Base-by-base conservation (phyloP, 2,329 filamentous ascomycete genomes). In the Fusarium torreyae region DNA sequence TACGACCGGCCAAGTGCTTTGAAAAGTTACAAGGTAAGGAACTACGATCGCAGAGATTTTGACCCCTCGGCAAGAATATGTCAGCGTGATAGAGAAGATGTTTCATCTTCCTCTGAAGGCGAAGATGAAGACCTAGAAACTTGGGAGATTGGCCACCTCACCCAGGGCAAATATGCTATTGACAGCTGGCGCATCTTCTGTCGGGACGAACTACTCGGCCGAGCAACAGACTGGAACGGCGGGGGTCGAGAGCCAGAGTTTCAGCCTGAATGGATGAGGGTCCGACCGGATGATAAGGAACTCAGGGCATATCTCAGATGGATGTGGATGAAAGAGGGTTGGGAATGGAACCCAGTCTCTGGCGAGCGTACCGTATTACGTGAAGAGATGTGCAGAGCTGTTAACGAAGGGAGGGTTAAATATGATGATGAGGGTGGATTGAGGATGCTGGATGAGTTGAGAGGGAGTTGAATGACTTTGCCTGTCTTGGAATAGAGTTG, bases 111-210 rank as follows among this genome's bases (percentile, higher is more conserved):
- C 14, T 53, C 53, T 8, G 50, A 52, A 48, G 61, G 62, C 18
- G 53, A 54, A 20, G 49, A 46, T 10, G 34, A 60, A 18, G 72
- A 76, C 18, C 45, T 77, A 20, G 82, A 84, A 13, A 86, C 87
- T 0, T 97, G 94, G 90, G 94, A 98, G 75, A 92, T 97, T 63
- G 94, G 91, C 0, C 93, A 97, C 77, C 82, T 98, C 59, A 94
- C 93, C 0, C 90, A 93, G 55, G 93, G 94, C 17, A 85, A 89
- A 2, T 98, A 98, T 78, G 92, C 93, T 0, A 83, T 95, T 49
- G 94, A 98, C 78, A 94, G 92, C 75, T 98, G 94, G 92, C 89
- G 94, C 5, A 97, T 98, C 68, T 98, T 98, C 79, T 97, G 94
- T 77, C 88, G 94, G 3, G 94, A 98, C 77, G 84, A 86, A 33